Conservation (phyloP, 2,329 filamentous ascomycete species). For the Zasmidium angulare region DNA sequence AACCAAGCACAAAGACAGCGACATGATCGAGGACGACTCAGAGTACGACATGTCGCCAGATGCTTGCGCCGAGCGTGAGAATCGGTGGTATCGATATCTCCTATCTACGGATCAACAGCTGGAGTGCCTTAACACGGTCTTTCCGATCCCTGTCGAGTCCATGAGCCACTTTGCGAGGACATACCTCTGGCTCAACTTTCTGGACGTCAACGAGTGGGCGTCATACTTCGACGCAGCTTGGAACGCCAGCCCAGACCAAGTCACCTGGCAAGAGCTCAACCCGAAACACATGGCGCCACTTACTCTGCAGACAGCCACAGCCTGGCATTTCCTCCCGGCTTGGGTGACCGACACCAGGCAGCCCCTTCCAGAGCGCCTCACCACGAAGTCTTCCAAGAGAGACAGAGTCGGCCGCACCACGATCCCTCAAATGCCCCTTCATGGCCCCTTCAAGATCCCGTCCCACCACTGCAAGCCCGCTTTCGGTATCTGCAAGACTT, state of each 20-base stretch:
- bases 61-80: slow-evolving; percentile 15
- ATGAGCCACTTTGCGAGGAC: slow-evolving; percentile 2
- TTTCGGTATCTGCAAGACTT: slow-evolving; percentile 7
- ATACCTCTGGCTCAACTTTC: neutral
- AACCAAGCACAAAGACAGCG: neutral
- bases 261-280: slow-evolving; percentile 16
- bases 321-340: neutral
- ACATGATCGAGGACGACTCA: slow-evolving; percentile 12
- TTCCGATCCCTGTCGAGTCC: slow-evolving; percentile 2
- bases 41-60: slow-evolving; percentile 11
- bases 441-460: slow-evolving; percentile 7
- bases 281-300: slow-evolving; percentile 11
- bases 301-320: slow-evolving; percentile 2
- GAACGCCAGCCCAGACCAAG: neutral
- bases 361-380: slow-evolving; percentile 1
- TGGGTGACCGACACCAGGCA: neutral
- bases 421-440: neutral
- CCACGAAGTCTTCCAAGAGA: neutral
- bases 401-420: neutral
- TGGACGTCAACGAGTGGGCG: neutral
- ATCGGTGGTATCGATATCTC: slow-evolving; percentile 10
- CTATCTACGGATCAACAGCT: slow-evolving; percentile 15
- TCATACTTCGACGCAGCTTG: neutral
- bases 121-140: slow-evolving; percentile 7
- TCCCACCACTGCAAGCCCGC: slow-evolving; percentile 3